Conservation (phyloP, 108 stramenopile genomes). For the Nitzschia palea region DNA sequence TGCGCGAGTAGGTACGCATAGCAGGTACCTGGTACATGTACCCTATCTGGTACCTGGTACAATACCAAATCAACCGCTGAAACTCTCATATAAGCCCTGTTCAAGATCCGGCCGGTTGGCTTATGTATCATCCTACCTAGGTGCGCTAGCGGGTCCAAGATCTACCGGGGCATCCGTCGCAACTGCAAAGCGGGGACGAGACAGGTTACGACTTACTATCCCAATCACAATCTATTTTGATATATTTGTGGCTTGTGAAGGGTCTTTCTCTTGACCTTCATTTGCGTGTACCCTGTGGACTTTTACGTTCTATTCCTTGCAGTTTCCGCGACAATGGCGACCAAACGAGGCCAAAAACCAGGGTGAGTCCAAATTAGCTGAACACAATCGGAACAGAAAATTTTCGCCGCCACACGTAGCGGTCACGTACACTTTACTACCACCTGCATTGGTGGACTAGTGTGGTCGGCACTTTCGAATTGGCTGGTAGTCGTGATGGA, state of each 20-base stretch:
- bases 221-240: background rate
- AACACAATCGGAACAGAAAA: background rate
- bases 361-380: slow-evolving; percentile 19
- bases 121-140: too few relatives aligned
- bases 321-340: slow-evolving; percentile 19
- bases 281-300: background rate
- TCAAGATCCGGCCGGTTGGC: too few relatives aligned
- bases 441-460: slow-evolving; percentile 12
- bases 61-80: too few relatives aligned
- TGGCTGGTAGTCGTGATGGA: too few relatives aligned
- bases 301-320: background rate
- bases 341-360: slow-evolving; percentile 34
- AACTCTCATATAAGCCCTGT: too few relatives aligned
- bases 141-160: background rate
- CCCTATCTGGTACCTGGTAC: too few relatives aligned
- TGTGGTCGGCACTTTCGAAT: background rate
- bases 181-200: background rate
- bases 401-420: background rate
- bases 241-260: background rate
- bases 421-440: background rate
- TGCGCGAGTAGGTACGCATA: too few relatives aligned
- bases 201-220: slow-evolving; percentile 19
- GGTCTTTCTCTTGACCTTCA: too few relatives aligned
- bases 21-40: too few relatives aligned
- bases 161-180: background rate